phyloP scores from a whole-genome alignment of 2,329 filamentous ascomycete genomes.

The Fusarium sp. region DNA sequence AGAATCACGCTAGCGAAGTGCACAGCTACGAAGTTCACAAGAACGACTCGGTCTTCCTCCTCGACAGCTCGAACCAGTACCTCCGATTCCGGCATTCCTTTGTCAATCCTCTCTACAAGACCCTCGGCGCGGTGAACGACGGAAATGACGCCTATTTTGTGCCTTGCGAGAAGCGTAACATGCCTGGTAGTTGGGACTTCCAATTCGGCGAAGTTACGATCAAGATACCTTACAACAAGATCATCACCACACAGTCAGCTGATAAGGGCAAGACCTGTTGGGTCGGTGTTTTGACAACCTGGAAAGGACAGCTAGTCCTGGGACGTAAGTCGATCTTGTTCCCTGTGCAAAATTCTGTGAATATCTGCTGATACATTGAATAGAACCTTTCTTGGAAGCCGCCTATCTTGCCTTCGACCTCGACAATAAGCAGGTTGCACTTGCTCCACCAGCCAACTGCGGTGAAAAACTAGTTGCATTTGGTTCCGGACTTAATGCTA shows the following conservation, averaged over 20 bases:
- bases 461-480: background rate
- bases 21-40: background rate
- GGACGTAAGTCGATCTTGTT: background rate
- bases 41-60: background rate
- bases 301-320: background rate
- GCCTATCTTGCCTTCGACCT: background rate
- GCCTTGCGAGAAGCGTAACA: background rate
- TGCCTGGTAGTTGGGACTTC: background rate
- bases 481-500: background rate
- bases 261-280: background rate
- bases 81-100: background rate
- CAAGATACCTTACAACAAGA: background rate
- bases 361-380: background rate
- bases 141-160: background rate
- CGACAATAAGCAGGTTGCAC: background rate
- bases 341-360: fast-evolving
- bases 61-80: background rate
- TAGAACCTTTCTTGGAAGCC: background rate
- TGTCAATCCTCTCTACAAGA: background rate
- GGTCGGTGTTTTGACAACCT: background rate
- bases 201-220: background rate
- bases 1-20: background rate
- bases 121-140: background rate
- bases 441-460: background rate
- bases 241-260: background rate